A percentile compares a stretch with the other conserved stretches of the same genome.
These are phyloP conservation scores for Cyclocybe cylindracea DNA, from an alignment of 768 basidiomycete species.

Conservation along the genomic window DNA sequence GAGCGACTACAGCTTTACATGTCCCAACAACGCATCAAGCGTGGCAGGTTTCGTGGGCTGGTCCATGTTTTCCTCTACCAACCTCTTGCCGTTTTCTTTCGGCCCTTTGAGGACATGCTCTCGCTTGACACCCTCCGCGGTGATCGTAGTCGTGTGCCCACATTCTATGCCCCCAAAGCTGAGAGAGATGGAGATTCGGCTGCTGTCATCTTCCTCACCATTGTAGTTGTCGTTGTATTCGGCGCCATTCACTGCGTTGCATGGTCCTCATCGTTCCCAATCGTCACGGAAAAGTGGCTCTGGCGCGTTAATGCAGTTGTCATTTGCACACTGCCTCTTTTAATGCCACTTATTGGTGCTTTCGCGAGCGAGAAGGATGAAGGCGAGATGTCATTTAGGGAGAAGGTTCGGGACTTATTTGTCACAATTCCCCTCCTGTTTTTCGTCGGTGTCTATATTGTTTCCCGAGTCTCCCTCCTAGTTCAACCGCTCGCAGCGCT, in stretches of 20 bases:
- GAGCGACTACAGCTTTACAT: too few species aligned
- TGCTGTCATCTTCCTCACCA: not conserved
- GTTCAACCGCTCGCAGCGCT: conserved; percentile 4
- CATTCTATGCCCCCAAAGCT: conserved; percentile 4
- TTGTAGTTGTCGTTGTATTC: conserved; percentile 14
- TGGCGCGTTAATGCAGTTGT: conserved; percentile 8
- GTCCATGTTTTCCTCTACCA: too few species aligned
- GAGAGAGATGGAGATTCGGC: not conserved
- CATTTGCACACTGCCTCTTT: conserved; percentile 9
- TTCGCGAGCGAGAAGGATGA: not conserved
- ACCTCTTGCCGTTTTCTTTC: not conserved
- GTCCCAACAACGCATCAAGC: too few species aligned
- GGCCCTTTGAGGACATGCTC: not conserved
- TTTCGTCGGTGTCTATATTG: not conserved
- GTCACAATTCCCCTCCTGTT: not conserved
- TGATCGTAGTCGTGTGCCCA: not conserved
- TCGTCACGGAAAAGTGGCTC: not conserved
- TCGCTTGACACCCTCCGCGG: not conserved
- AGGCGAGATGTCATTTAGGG: not conserved
- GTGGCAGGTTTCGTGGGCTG: too few species aligned
- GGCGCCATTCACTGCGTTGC: conserved; percentile 26
- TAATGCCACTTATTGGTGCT: not conserved
- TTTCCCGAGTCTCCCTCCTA: conserved; percentile 4
- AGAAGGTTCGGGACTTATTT: not conserved
- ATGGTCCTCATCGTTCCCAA: conserved; percentile 23